Conservation (phyloP, 2,329 filamentous ascomycete genomes). For the Calonectria fujianensis region DNA sequence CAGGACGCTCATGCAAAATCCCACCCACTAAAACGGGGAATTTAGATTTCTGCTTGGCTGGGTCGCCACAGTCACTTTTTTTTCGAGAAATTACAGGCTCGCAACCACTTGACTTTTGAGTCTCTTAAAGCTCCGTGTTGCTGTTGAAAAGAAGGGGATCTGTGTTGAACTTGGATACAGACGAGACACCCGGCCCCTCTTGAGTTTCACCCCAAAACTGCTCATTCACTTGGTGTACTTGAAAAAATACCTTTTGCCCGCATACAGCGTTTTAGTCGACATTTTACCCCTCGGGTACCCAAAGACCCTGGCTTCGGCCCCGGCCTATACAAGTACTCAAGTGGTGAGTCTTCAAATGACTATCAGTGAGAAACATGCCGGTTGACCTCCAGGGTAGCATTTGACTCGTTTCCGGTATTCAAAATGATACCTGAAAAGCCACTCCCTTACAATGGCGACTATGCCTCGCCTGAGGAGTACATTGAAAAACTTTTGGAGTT, state of each 20-base stretch:
- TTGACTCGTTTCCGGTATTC: not conserved
- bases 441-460: constrained; percentile 83
- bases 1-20: constrained; percentile 52
- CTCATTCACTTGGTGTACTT: not conserved
- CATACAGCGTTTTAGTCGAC: not conserved
- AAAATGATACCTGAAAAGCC: constrained; percentile 70
- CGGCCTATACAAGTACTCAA: not conserved
- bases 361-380: not conserved
- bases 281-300: not conserved
- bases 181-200: not conserved
- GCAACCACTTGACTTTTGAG: not conserved
- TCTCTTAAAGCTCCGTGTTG: not conserved
- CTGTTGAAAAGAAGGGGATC: not conserved
- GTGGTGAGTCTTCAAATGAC: not conserved
- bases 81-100: not conserved
- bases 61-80: constrained; percentile 17
- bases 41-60: constrained; percentile 44
- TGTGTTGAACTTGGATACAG: not conserved
- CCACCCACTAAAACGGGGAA: constrained; percentile 51
- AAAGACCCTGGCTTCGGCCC: too few species aligned
- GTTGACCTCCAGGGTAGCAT: constrained; percentile 49
- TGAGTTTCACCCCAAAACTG: not conserved
- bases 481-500: constrained; percentile 86
- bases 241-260: not conserved
- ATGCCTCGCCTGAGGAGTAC: constrained; percentile 84